These are phyloP conservation scores for Penicillium capsulatum DNA, from an alignment of 2,329 filamentous ascomycete species.

Conservation along the genomic window DNA sequence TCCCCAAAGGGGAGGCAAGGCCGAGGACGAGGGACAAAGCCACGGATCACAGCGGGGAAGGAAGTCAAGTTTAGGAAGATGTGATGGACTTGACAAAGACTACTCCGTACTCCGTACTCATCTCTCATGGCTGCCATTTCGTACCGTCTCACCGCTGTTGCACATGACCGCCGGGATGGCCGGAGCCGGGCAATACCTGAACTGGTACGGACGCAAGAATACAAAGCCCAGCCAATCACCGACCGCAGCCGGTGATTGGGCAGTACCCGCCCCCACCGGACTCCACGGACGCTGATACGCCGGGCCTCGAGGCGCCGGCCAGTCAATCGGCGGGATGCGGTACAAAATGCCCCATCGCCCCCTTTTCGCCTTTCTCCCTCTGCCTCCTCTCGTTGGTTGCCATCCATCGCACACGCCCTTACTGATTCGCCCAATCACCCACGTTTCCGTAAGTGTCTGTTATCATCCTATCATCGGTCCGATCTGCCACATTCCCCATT, in stretches of 20 bases:
- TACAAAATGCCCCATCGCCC: constrained; percentile 43
- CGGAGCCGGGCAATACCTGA: constrained; percentile 11
- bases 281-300: constrained; percentile 11
- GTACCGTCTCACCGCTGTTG: constrained; percentile 6
- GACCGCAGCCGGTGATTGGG: background rate
- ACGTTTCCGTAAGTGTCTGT: background rate
- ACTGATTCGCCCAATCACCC: constrained; percentile 6
- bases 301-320: constrained; percentile 5
- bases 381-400: constrained; percentile 43
- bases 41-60: background rate
- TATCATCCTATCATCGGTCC: constrained; percentile 1
- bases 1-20: constrained; percentile 14
- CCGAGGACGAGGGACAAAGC: constrained; percentile 8
- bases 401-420: constrained; percentile 26
- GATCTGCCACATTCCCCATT: background rate
- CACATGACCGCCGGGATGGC: constrained; percentile 26
- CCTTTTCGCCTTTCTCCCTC: constrained; percentile 34
- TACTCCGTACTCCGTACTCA: no score
- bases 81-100: no score
- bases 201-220: no score
- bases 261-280: background rate
- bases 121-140: no score
- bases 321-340: constrained; percentile 29
- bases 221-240: no score
- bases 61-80: background rate